phyloP scores from a whole-genome alignment of 805 yeast genomes.

The Candida montana region DNA sequence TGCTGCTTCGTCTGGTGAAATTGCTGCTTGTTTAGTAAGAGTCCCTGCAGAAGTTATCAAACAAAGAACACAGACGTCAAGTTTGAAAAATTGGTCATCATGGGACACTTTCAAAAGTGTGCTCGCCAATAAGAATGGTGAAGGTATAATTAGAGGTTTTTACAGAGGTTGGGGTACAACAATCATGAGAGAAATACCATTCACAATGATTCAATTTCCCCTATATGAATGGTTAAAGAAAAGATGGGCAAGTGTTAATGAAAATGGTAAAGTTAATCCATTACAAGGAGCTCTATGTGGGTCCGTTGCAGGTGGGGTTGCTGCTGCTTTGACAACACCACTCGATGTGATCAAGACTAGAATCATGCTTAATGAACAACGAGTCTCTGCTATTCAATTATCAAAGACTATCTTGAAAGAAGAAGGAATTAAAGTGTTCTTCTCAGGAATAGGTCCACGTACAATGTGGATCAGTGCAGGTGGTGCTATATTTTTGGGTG shows the following conservation, averaged over 20 bases:
- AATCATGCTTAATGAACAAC: conserved; percentile 65
- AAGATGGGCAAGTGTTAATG: conserved; percentile 44
- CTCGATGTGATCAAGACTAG: conserved; percentile 77
- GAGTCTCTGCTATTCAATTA: conserved; percentile 40
- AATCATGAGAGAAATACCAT: conserved; percentile 92
- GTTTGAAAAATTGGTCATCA: conserved; percentile 61
- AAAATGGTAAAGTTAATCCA: conserved; percentile 45
- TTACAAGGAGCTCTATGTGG: conserved; percentile 82
- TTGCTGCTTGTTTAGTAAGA: conserved; percentile 87
- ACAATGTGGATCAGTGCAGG: conserved; percentile 98
- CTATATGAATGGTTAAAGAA: conserved; percentile 78
- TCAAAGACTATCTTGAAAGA: conserved; percentile 51
- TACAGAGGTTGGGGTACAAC: conserved; percentile 95
- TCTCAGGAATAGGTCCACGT: conserved; percentile 88
- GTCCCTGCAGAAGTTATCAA: conserved; percentile 97
- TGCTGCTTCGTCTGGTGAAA: conserved; percentile 84
- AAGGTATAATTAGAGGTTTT: conserved; percentile 70
- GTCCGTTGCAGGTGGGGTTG: conserved; percentile 74
- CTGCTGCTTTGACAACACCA: conserved; percentile 80
- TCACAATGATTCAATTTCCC: conserved; percentile 94
- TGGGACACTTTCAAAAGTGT: conserved; percentile 61
- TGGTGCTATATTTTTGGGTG: conserved; percentile 95
- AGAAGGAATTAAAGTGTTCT: conserved; percentile 71
- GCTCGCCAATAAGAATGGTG: conserved; percentile 51
- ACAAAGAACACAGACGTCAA: conserved; percentile 85